Conservation (phyloP, 805 yeast genomes). For the Barnettozyma californica region DNA sequence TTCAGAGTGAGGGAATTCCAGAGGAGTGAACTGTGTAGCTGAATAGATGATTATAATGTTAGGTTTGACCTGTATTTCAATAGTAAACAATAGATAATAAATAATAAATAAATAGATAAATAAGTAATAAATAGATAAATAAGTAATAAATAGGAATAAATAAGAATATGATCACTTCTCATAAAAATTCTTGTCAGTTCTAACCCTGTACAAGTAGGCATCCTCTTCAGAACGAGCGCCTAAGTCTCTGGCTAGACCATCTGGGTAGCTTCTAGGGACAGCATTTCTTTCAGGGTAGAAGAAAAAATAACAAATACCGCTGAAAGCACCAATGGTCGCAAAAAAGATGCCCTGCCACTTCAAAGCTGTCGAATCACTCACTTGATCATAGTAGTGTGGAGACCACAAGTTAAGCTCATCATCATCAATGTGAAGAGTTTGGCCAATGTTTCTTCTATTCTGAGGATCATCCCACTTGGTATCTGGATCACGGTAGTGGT, state of each 20-base stretch:
- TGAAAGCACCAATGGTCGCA: slow-evolving; percentile 38
- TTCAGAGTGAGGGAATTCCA: slow-evolving; percentile 1
- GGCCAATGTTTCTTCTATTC: slow-evolving; percentile 71
- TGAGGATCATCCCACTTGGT: slow-evolving; percentile 74
- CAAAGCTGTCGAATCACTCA: slow-evolving; percentile 56
- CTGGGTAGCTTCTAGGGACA: slow-evolving; percentile 72
- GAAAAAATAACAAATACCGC: slow-evolving; percentile 42
- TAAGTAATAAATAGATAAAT: slow-evolving; percentile 2
- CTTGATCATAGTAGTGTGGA: slow-evolving; percentile 65
- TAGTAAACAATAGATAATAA: background rate
- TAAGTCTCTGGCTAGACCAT: slow-evolving; percentile 67
- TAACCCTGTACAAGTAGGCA: slow-evolving; percentile 33
- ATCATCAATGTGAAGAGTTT: slow-evolving; percentile 65
- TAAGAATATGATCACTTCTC: background rate
- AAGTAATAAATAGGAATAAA: slow-evolving; percentile 1
- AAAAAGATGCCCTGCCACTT: slow-evolving; percentile 53
- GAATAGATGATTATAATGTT: background rate
- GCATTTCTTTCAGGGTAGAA: slow-evolving; percentile 64
- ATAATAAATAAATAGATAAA: slow-evolving; percentile 1
- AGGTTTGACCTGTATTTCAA: background rate
- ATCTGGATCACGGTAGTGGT: slow-evolving; percentile 67
- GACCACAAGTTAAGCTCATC: slow-evolving; percentile 83
- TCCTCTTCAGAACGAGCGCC: slow-evolving; percentile 55
- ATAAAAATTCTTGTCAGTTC: slow-evolving; percentile 32
- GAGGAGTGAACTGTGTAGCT: background rate